phyloP scores from a whole-genome alignment of 805 yeast species.

The Candida loeiensis region DNA sequence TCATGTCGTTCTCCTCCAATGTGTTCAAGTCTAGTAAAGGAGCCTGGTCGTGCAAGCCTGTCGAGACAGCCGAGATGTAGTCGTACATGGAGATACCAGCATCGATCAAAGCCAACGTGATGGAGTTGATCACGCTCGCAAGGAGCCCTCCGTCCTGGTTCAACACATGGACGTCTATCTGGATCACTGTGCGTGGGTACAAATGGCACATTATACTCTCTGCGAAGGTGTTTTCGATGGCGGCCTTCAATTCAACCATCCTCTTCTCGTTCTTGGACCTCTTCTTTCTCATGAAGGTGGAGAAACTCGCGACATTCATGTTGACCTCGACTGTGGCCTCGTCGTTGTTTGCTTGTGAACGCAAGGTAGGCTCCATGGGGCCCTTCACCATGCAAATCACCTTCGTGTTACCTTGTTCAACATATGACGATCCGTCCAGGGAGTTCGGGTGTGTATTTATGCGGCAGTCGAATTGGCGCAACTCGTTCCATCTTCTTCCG shows the following conservation, averaged over 20 bases:
- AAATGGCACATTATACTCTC: slow-evolving; percentile 70
- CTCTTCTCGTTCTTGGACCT: slow-evolving; percentile 66
- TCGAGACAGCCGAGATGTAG: slow-evolving; percentile 74
- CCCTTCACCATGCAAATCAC: slow-evolving; percentile 84
- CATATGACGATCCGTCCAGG: slow-evolving; percentile 87
- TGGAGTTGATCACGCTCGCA: slow-evolving; percentile 76
- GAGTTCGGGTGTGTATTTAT: slow-evolving; percentile 85
- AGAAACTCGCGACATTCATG: slow-evolving; percentile 75
- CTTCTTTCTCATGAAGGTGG: slow-evolving; percentile 71
- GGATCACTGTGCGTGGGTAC: slow-evolving; percentile 82
- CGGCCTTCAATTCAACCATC: slow-evolving; percentile 61
- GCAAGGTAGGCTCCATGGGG: slow-evolving; percentile 74
- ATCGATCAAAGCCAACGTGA: slow-evolving; percentile 85
- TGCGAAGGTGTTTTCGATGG: slow-evolving; percentile 65
- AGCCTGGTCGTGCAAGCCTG: slow-evolving; percentile 71
- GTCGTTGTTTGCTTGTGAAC: slow-evolving; percentile 48
- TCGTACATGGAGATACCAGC: slow-evolving; percentile 96
- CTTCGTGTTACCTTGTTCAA: slow-evolving; percentile 90
- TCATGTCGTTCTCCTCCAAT: slow-evolving; percentile 79
- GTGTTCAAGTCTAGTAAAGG: slow-evolving; percentile 81
- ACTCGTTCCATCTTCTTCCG: slow-evolving; percentile 94
- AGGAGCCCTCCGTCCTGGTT: slow-evolving; percentile 89
- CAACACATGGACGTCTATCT: slow-evolving; percentile 69
- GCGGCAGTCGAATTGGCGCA: slow-evolving; percentile 74
- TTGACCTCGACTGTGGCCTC: slow-evolving; percentile 60